Conservation (phyloP, 2,329 filamentous ascomycete genomes). For the Xylogone sp. region DNA sequence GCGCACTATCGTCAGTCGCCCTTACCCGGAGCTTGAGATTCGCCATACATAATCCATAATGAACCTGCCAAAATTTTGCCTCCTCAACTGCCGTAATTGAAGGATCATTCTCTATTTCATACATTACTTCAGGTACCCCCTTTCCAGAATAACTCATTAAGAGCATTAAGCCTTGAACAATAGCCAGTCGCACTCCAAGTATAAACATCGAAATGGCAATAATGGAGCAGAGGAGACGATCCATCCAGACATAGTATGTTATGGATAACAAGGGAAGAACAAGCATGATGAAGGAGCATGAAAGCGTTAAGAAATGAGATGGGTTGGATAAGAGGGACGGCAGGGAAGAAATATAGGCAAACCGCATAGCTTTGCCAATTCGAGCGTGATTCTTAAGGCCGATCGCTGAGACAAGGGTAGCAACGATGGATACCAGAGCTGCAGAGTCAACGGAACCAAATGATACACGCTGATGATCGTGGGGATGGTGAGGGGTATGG, state of each 20-base stretch:
- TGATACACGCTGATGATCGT: slow-evolving; percentile 63
- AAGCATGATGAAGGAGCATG: slow-evolving; percentile 76
- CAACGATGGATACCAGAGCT: slow-evolving; percentile 74
- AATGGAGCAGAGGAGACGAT: slow-evolving; percentile 73
- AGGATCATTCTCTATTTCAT: slow-evolving; percentile 79
- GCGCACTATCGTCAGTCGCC: slow-evolving; percentile 64
- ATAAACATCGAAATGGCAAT: slow-evolving; percentile 88
- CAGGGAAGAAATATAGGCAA: slow-evolving; percentile 76
- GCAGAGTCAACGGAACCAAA: slow-evolving; percentile 78
- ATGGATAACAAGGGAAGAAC: slow-evolving; percentile 78
- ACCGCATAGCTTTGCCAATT: slow-evolving; percentile 87
- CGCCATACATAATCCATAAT: slow-evolving; percentile 95
- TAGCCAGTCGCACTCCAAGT: slow-evolving; percentile 77
- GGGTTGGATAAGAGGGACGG: slow-evolving; percentile 90
- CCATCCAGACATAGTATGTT: slow-evolving; percentile 77
- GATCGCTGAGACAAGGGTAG: slow-evolving; percentile 82
- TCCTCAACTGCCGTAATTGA: slow-evolving; percentile 77
- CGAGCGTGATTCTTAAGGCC: slow-evolving; percentile 85
- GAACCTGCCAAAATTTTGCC: slow-evolving; percentile 96
- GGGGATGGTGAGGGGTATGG: slow-evolving; percentile 70
- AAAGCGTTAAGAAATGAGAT: slow-evolving; percentile 89
- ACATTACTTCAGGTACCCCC: slow-evolving; percentile 58
- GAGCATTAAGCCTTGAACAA: slow-evolving; percentile 87
- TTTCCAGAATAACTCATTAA: slow-evolving; percentile 74
- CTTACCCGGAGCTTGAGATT: slow-evolving; percentile 77